These are phyloP conservation scores for Macrophomina tecta DNA, from an alignment of 2,329 filamentous ascomycete species.

Conservation along the genomic window DNA sequence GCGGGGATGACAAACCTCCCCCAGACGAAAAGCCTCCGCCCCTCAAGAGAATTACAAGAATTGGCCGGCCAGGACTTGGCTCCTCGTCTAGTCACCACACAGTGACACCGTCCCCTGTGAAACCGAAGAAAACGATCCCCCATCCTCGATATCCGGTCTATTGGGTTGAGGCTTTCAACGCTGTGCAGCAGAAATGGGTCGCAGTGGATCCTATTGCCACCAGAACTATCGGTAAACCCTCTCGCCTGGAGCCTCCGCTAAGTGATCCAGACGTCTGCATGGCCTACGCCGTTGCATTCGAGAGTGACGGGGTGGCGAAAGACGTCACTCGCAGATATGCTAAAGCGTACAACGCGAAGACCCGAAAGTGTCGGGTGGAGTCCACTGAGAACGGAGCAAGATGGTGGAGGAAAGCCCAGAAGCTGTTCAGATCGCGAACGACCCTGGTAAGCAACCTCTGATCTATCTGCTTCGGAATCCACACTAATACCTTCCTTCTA, in stretches of 20 bases:
- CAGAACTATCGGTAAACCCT: slow-evolving; percentile 75
- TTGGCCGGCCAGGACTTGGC: slow-evolving; percentile 6
- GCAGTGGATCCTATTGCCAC: slow-evolving; percentile 86
- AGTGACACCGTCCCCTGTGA: neutral
- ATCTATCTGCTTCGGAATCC: neutral
- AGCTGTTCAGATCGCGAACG: slow-evolving; percentile 45
- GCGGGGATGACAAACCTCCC: neutral
- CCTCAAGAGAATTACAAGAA: slow-evolving; percentile 24
- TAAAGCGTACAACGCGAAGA: slow-evolving; percentile 90
- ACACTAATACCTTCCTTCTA: neutral
- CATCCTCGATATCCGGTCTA: slow-evolving; percentile 73
- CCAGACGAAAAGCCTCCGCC: neutral
- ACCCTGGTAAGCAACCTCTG: slow-evolving; percentile 29
- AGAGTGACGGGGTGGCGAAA: slow-evolving; percentile 75
- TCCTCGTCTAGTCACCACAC: slow-evolving; percentile 1
- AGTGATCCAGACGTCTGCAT: slow-evolving; percentile 78
- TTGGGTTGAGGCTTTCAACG: slow-evolving; percentile 92
- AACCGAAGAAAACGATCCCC: slow-evolving; percentile 13
- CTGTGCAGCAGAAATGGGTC: slow-evolving; percentile 89
- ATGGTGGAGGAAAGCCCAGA: slow-evolving; percentile 63
- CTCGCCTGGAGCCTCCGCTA: slow-evolving; percentile 80
- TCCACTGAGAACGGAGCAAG: slow-evolving; percentile 59
- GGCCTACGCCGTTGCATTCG: slow-evolving; percentile 84
- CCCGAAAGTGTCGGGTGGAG: slow-evolving; percentile 80
- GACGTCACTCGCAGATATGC: slow-evolving; percentile 90